Evolutionary conservation across 2,329 filamentous ascomycete genomes (phyloP).

Genomic region (Colletotrichum agaves): DNA sequence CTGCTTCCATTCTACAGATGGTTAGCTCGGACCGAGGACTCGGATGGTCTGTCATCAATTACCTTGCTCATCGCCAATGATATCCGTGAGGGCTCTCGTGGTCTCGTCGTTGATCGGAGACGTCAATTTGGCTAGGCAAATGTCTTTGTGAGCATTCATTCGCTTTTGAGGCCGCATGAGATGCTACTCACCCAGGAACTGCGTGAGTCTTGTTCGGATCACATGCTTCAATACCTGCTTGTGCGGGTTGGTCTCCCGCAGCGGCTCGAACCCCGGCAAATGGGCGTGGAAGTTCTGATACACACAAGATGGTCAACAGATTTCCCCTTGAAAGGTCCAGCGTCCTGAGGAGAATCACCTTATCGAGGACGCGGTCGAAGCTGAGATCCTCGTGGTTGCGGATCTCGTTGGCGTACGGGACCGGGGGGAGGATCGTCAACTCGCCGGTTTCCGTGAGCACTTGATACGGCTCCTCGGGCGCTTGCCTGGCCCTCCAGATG

Average conservation of each 20-base stretch:
- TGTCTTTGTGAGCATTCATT: neutral
- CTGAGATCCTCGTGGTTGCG: constrained; percentile 34
- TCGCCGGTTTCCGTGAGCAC: constrained; percentile 29
- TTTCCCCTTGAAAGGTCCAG: no score
- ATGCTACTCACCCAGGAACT: constrained; percentile 21
- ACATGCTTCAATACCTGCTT: constrained; percentile 28
- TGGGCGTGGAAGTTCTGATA: constrained; percentile 25
- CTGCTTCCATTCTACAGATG: constrained; percentile 31
- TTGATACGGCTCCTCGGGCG: constrained; percentile 18
- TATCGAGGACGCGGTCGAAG: constrained; percentile 31
- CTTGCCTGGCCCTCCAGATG: constrained; percentile 4
- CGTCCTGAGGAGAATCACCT: neutral
- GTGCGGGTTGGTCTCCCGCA: constrained; percentile 24
- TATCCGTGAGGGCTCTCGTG: constrained; percentile 17
- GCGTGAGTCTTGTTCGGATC: constrained; percentile 33
- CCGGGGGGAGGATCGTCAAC: constrained; percentile 27
- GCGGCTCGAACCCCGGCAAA: constrained; percentile 25
- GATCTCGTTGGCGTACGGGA: constrained; percentile 34
- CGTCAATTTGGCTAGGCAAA: constrained; percentile 21
- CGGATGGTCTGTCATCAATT: fast-evolving
- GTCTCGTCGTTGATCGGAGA: constrained; percentile 30
- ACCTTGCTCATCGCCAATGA: constrained; percentile 15
- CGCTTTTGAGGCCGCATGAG: no score
- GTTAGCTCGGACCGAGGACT: neutral
- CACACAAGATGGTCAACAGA: neutral